phyloP scores from a whole-genome alignment of 1,139 yeast genomes.

The Suhomyces anneliseae region DNA sequence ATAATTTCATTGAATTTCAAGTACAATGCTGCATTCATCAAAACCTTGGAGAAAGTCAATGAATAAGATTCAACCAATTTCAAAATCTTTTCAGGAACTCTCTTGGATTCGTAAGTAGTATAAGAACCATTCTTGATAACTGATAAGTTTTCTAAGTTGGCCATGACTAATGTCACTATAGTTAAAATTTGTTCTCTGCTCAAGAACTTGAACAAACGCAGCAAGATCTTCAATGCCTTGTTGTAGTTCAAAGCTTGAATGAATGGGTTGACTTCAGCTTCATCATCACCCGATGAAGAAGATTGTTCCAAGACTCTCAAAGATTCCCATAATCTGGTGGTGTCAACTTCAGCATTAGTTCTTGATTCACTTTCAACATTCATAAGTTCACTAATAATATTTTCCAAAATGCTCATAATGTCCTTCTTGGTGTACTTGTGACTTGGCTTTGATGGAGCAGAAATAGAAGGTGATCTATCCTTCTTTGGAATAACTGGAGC shows the following conservation, averaged over 20 bases:
- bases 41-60: conserved; percentile 77
- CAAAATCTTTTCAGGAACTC: conserved; percentile 54
- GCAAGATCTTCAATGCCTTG: conserved; percentile 86
- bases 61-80: conserved; percentile 80
- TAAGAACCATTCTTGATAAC: conserved; percentile 80
- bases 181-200: conserved; percentile 76
- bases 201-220: conserved; percentile 84
- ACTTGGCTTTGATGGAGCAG: conserved; percentile 29
- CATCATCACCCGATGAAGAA: conserved; percentile 45
- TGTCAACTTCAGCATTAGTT: conserved; percentile 55
- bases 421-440: conserved; percentile 44
- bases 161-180: conserved; percentile 75
- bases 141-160: conserved; percentile 77
- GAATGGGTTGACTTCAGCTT: conserved; percentile 67
- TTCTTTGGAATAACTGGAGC: conserved; percentile 17
- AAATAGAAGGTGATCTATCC: conserved; percentile 24
- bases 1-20: conserved; percentile 80
- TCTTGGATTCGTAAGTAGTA: conserved; percentile 55
- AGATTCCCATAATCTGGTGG: conserved; percentile 71
- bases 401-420: conserved; percentile 63
- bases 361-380: conserved; percentile 83
- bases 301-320: conserved; percentile 62
- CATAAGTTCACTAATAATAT: conserved; percentile 74
- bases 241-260: conserved; percentile 80
- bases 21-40: conserved; percentile 83